Conservation (phyloP, 495 filamentous ascomycete genomes). For the Pyrenopolyporus hunteri region DNA sequence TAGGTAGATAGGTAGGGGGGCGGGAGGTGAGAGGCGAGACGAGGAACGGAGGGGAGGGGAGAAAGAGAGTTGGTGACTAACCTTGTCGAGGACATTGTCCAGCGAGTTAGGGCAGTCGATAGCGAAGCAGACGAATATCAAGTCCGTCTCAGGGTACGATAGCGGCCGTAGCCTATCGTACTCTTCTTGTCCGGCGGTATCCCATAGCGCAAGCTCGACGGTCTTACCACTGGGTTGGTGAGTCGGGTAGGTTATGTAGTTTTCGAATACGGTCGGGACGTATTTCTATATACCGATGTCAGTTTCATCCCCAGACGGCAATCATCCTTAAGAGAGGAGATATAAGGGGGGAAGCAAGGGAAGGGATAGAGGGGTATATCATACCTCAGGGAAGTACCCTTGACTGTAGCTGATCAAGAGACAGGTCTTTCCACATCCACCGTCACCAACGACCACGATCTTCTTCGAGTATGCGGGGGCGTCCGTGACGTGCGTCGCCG, state of each 20-base stretch:
- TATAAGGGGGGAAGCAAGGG: background rate
- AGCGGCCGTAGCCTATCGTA: constrained; percentile 95
- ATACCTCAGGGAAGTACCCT: constrained; percentile 97
- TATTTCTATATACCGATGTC: constrained; percentile 77
- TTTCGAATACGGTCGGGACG: constrained; percentile 98
- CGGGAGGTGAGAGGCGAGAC: background rate
- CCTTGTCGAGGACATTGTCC: constrained; percentile 99
- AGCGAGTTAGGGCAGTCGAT: constrained; percentile 98
- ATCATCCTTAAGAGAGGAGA: too few species aligned
- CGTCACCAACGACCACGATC: constrained; percentile 97
- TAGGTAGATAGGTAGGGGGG: too few species aligned
- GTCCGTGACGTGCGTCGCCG: constrained; percentile 83
- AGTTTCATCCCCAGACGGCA: constrained; percentile 6
- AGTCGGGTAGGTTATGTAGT: constrained; percentile 96
- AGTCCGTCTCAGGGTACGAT: constrained; percentile 96
- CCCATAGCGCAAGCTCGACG: constrained; percentile 96
- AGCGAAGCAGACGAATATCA: constrained; percentile 98
- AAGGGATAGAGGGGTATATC: constrained; percentile 23
- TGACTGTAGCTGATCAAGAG: constrained; percentile 96
- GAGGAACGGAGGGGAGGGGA: background rate
- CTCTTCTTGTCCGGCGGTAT: constrained; percentile 98
- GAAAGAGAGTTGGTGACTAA: constrained; percentile 49
- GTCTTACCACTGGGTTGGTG: constrained; percentile 88
- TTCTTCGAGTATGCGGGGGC: constrained; percentile 96
- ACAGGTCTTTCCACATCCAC: constrained; percentile 98